Conservation (phyloP, 345 rosid genomes). For the Eucalyptus marginata region DNA sequence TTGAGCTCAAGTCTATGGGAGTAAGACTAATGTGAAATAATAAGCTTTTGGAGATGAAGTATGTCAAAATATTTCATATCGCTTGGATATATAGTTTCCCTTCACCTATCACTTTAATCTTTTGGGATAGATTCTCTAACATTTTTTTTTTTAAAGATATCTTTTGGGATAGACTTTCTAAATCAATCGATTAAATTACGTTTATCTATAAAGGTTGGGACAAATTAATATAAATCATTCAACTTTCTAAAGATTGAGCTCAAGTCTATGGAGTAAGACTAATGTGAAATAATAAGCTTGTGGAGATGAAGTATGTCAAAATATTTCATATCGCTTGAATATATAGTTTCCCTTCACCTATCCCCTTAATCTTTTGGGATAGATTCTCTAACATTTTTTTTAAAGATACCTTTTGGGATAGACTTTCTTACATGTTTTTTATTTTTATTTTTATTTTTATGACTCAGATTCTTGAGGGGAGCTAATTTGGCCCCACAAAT, state of each 20-base stretch:
- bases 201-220: not conserved
- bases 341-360: too few relatives aligned
- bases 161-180: too few relatives aligned
- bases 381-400: too few relatives aligned
- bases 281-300: not conserved
- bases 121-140: not conserved
- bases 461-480: too few relatives aligned
- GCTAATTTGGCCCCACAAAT: too few relatives aligned
- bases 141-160: too few relatives aligned
- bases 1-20: not conserved
- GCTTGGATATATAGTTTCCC: not conserved
- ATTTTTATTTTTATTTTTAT: too few relatives aligned
- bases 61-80: not conserved
- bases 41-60: not conserved
- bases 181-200: not conserved
- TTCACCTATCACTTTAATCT: too few relatives aligned
- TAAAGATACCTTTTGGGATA: too few relatives aligned
- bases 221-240: not conserved
- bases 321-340: not conserved
- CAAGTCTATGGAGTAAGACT: too few relatives aligned
- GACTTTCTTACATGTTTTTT: too few relatives aligned
- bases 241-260: not conserved
- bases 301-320: not conserved
- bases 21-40: not conserved
- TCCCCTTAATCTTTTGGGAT: rapidly evolving